phyloP scores from a whole-genome alignment of 192 early-diverging fungal species.

The Coemansia asiatica region DNA sequence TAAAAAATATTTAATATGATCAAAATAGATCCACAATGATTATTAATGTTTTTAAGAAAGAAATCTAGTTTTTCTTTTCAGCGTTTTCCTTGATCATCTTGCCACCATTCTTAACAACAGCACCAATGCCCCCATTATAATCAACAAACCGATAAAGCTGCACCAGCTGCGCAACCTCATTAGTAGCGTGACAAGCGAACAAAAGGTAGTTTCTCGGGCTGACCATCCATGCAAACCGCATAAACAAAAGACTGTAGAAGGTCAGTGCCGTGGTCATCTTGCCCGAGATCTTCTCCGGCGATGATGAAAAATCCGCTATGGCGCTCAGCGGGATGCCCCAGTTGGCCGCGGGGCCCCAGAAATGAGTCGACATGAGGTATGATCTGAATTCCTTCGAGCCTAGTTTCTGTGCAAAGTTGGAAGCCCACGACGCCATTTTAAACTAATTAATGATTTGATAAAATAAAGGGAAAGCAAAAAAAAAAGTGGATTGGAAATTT shows the following conservation, averaged over 20 bases:
- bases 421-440: slow-evolving; percentile 53
- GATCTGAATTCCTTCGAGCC: slow-evolving; percentile 65
- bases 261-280: slow-evolving; percentile 92
- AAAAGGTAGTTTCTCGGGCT: slow-evolving; percentile 86
- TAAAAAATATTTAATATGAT: background rate
- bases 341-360: slow-evolving; percentile 66
- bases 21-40: too few relatives aligned
- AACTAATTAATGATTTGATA: background rate
- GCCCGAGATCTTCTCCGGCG: slow-evolving; percentile 86
- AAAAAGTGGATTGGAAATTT: background rate
- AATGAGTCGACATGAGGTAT: slow-evolving; percentile 68
- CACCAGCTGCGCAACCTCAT: slow-evolving; percentile 83
- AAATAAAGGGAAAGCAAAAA: background rate
- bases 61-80: background rate
- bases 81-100: slow-evolving; percentile 34
- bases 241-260: slow-evolving; percentile 88
- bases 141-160: slow-evolving; percentile 85
- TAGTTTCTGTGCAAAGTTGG: slow-evolving; percentile 56
- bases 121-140: slow-evolving; percentile 58
- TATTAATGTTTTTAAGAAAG: background rate
- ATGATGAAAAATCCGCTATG: slow-evolving; percentile 87
- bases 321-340: slow-evolving; percentile 97
- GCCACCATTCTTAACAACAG: background rate
- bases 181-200: slow-evolving; percentile 91
- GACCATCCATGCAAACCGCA: slow-evolving; percentile 94